These are phyloP conservation scores for Nakaseomyces sp. DNA, from an alignment of 1,139 yeast species.

Conservation along the genomic window DNA sequence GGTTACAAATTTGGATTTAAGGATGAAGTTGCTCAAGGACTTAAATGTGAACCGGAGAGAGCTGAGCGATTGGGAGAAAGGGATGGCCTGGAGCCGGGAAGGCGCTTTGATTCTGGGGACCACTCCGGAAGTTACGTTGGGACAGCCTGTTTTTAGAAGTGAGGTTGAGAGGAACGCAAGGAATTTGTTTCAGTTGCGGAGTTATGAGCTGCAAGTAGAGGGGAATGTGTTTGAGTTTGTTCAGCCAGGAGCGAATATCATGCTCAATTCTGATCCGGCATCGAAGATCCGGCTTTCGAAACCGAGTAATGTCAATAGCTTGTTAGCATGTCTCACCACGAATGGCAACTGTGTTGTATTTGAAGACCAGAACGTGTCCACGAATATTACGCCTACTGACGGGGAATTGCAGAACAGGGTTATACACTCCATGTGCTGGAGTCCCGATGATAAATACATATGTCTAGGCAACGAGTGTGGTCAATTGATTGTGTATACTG, in stretches of 20 bases:
- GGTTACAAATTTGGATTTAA: background rate
- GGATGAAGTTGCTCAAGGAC: conserved; percentile 27
- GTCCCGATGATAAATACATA: conserved; percentile 17
- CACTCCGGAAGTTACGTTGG: conserved; percentile 23
- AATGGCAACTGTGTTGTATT: conserved; percentile 24
- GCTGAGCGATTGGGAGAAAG: conserved; percentile 23
- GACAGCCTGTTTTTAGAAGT: conserved; percentile 22
- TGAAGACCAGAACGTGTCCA: conserved; percentile 10
- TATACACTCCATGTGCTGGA: conserved; percentile 28
- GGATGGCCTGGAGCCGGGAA: conserved; percentile 25
- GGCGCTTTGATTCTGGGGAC: conserved; percentile 26
- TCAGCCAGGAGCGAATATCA: conserved; percentile 16
- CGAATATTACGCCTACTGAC: conserved; percentile 19
- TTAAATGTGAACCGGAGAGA: conserved; percentile 24
- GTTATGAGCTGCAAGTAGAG: conserved; percentile 11
- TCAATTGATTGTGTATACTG: conserved; percentile 11
- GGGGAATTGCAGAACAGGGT: conserved; percentile 15
- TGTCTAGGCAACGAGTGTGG: conserved; percentile 26
- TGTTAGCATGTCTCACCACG: conserved; percentile 26
- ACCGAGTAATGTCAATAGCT: conserved; percentile 17
- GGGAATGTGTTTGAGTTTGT: conserved; percentile 27
- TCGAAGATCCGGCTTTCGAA: conserved; percentile 18
- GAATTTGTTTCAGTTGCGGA: conserved; percentile 20
- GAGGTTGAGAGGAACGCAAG: conserved; percentile 17
- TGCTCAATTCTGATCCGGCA: conserved; percentile 27